A percentile compares a stretch with the other conserved stretches of the same genome.
These are phyloP conservation scores for Sugiyamaella castrensis DNA, from an alignment of 1,139 yeast genomes.

Conservation along the genomic window DNA sequence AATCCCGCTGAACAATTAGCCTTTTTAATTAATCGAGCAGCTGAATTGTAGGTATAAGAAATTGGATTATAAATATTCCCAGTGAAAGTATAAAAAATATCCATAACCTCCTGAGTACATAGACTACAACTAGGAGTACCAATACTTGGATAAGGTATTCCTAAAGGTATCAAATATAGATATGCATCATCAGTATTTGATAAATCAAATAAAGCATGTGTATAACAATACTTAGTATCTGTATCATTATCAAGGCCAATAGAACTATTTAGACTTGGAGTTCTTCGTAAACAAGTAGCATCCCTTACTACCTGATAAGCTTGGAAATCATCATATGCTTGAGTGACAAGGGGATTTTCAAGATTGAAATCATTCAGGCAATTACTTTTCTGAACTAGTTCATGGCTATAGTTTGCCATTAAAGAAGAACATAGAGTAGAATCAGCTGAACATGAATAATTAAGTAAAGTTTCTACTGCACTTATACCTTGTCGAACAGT, in stretches of 20 bases:
- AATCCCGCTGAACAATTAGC: constrained; percentile 24
- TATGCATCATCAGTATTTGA: constrained; percentile 31
- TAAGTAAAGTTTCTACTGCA: constrained; percentile 29
- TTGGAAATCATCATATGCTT: constrained; percentile 32
- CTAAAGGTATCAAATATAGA: constrained; percentile 35
- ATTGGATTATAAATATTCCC: constrained; percentile 27
- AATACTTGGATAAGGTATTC: constrained; percentile 27
- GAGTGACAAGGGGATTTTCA: constrained; percentile 34
- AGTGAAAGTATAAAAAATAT: constrained; percentile 28
- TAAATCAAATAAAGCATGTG: constrained; percentile 30
- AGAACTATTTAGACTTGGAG: background rate
- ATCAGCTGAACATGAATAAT: constrained; percentile 32
- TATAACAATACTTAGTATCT: constrained; percentile 30
- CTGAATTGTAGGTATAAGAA: constrained; percentile 31
- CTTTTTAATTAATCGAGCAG: constrained; percentile 25
- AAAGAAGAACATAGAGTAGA: constrained; percentile 24
- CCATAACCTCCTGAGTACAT: constrained; percentile 31
- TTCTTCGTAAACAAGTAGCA: constrained; percentile 30
- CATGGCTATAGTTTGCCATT: constrained; percentile 27
- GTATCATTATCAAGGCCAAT: constrained; percentile 3
- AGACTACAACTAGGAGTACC: constrained; percentile 28
- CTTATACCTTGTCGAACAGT: constrained; percentile 29
- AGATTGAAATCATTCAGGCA: constrained; percentile 28
- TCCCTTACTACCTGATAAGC: constrained; percentile 30
- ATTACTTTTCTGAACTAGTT: constrained; percentile 20